Evolutionary conservation across 1,284 basidiomycete genomes (phyloP).

Genomic region (Lignosus rhinocerotis): DNA sequence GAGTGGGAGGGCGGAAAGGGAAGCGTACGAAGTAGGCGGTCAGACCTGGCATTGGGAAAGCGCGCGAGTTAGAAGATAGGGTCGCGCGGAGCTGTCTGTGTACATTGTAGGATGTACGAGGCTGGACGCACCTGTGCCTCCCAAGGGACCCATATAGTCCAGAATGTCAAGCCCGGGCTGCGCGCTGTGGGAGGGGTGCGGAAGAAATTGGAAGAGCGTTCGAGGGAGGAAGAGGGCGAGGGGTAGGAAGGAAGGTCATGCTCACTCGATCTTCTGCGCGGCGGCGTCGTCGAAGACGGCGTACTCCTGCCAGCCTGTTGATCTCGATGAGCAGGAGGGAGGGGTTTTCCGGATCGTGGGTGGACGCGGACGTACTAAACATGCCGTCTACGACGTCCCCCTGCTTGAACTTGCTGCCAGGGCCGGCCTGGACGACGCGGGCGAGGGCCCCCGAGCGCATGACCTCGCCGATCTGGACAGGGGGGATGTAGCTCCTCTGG

Average conservation of each 20-base stretch:
- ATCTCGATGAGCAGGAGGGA: not conserved
- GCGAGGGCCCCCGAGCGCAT: constrained; percentile 80
- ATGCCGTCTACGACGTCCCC: constrained; percentile 67
- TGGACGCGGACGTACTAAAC: constrained; percentile 48
- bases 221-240: constrained; percentile 24
- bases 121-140: constrained; percentile 57
- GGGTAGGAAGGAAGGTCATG: not conserved
- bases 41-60: constrained; percentile 50
- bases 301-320: constrained; percentile 78
- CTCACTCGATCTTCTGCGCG: constrained; percentile 55
- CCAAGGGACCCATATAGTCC: constrained; percentile 80
- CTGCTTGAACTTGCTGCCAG: constrained; percentile 50
- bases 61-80: not conserved
- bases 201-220: not conserved
- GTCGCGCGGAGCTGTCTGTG: not conserved
- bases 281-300: constrained; percentile 58
- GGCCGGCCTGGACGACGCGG: constrained; percentile 62
- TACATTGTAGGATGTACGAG: no score
- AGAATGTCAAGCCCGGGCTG: constrained; percentile 43
- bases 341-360: not conserved
- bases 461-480: constrained; percentile 80
- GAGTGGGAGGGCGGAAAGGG: not conserved
- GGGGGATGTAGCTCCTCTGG: constrained; percentile 63
- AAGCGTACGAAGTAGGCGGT: constrained; percentile 81
- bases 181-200: constrained; percentile 50